A percentile compares a stretch with the other conserved stretches of the same genome.
Conservation (phyloP, 2,329 filamentous ascomycete genomes). For the Paecilomyces variotii region DNA sequence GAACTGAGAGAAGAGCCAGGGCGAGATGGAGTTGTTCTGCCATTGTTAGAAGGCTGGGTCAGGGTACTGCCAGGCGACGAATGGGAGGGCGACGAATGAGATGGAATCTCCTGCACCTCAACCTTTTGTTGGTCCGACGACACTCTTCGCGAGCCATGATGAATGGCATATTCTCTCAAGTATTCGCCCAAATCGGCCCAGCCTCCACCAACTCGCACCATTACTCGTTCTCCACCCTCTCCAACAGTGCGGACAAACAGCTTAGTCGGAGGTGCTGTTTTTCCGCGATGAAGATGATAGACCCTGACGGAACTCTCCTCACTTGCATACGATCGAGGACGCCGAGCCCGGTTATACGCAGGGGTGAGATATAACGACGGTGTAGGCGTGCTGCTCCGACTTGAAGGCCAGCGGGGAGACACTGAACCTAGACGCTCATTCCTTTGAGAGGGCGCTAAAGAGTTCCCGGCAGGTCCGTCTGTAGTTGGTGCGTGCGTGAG, state of each 20-base stretch:
- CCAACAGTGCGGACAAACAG: constrained; percentile 90
- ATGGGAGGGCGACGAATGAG: constrained; percentile 22
- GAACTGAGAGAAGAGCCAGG: constrained; percentile 28
- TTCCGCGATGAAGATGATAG: constrained; percentile 81
- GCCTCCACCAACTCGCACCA: constrained; percentile 97
- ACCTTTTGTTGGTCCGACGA: constrained; percentile 45
- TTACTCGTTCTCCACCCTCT: constrained; percentile 81
- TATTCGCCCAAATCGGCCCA: constrained; percentile 97
- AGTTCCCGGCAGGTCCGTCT: constrained; percentile 21
- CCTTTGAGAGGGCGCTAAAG: constrained; percentile 25
- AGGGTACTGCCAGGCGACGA: constrained; percentile 18
- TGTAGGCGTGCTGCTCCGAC: constrained; percentile 50
- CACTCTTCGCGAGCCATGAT: constrained; percentile 69
- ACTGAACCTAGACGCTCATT: constrained; percentile 35
- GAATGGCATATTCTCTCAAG: constrained; percentile 81
- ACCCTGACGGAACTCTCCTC: constrained; percentile 72
- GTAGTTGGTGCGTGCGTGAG: constrained; percentile 49
- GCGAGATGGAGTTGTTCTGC: constrained; percentile 28
- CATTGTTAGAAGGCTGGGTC: constrained; percentile 15
- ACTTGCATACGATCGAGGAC: constrained; percentile 24
- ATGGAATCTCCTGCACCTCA: constrained; percentile 45
- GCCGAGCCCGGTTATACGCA: constrained; percentile 30
- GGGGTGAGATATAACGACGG: constrained; percentile 65
- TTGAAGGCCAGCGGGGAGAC: constrained; percentile 25
- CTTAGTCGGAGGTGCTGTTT: constrained; percentile 82